Base-by-base conservation (phyloP, 257 asterid genomes). In the Nicotiana undulata region DNA sequence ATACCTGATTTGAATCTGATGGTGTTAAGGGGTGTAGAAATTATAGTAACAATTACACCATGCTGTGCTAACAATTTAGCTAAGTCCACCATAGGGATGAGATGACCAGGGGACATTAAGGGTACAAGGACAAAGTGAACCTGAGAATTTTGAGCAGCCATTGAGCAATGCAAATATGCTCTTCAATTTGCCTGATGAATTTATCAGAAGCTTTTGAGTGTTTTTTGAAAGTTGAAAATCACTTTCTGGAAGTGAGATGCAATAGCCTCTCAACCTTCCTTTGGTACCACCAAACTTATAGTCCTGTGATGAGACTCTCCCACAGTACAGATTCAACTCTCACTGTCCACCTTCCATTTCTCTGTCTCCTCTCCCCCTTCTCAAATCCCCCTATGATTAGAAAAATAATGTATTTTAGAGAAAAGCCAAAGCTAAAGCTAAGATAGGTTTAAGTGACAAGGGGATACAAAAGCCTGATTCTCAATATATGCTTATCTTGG, bases 81-180 rank as follows among this genome's bases (percentile, higher is more conserved):
- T 49, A 93, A 88, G 89, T 93, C 97, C 22, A 91, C 86, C 96
- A 91, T 93, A 1, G 97, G 97, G 18, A 91, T 89, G 84, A 93
- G 84, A 83, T 91, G 97, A 82, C 97, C 97, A 17, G 89, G 97
- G 22, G 96, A 92, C 70, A 91, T 85, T 46, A 91, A 61, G 24
- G 97, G 97, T n/a, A 91, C 79, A 2, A 93, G 85, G 15, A 93
- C 92, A 53, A 91, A 90, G 74, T 90, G 97, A 61, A 81, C 86
- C 15, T 67, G 82, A 31, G 44, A 26, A 3, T 16, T 51, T 29
- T 81, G 76, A 3, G 81, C 26, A 80, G 82, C 85, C 85, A 82
- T 82, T 26, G 59, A 46, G 60, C 46, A 12, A 72, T 46, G 24
- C 37, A 72, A 22, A 46, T 22, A 44, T 72, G 59, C 60, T 72